Evolutionary conservation across 345 rosid genomes (phyloP), one percentile per base, ranked within the genome.

Genomic region (Salix suchowensis): DNA sequence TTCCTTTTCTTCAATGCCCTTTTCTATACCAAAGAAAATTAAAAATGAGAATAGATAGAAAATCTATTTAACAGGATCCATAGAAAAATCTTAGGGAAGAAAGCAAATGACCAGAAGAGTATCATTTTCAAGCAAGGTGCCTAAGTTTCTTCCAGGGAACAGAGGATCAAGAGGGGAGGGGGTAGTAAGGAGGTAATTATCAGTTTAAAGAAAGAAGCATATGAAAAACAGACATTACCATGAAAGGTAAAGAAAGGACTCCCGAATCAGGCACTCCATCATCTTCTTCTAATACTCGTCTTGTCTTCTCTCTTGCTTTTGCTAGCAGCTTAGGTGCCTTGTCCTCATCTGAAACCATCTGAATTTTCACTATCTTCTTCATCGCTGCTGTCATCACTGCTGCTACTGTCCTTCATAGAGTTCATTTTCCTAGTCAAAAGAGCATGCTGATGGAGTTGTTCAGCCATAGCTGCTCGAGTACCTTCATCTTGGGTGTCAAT

Each of bases 221-320:
- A 66, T n/a, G 23, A 73, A 19, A 26, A 34, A 28, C 64, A 74
- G 67, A 32, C 61, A 50, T 72, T 91, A 96, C 99, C 99, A 96
- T 96, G 84, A 93, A 96, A 82, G 99, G 99, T 80, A 96, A 86
- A 74, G 97, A 85, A 72, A 90, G 82, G 72, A 96, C 88, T 86
- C 98, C 98, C 24, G 96, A 86, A 46, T 78, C 77, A 66, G 97
- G 90, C 64, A 80, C 80, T 82, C 89, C 92, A 62, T 87, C 89
- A 61, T 89, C 88, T 44, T 91, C 94, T 80, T 89, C 91, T 42
- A 92, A 67, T 60, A 87, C 76, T 85, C 87, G 79, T 34, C 88
- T 82, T 34, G 98, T 96, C 84, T 89, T 92, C 82, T 87, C 90
- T 80, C 84, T 91, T 36, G 97, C 98, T 74, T 87, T 86, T 37